Conservation (phyloP, 2,329 filamentous ascomycete species). For the Aspergillus oerlinghausenensis region DNA sequence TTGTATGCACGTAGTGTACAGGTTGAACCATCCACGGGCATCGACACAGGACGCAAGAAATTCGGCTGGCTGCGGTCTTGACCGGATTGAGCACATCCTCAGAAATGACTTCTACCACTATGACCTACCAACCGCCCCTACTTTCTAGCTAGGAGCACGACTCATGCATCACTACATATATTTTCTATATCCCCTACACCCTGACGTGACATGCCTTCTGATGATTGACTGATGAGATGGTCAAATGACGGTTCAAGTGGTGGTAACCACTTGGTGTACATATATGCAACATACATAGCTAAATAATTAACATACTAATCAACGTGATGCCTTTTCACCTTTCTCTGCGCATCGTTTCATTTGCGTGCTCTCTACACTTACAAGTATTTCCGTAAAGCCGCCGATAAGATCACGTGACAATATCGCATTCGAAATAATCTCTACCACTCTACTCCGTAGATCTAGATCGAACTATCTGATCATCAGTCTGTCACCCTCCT, state of each 20-base stretch:
- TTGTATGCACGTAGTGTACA: slow-evolving; percentile 56
- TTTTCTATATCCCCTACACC: background rate
- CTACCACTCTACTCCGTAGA: too few relatives aligned
- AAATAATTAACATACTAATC: background rate
- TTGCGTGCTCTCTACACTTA: too few relatives aligned
- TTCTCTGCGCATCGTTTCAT: background rate
- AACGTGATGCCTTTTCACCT: background rate
- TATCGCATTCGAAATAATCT: background rate
- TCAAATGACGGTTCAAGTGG: background rate
- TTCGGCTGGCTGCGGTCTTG: slow-evolving; percentile 41
- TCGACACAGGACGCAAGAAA: slow-evolving; percentile 37
- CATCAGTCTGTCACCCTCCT: background rate
- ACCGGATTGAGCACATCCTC: background rate
- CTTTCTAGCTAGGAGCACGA: background rate
- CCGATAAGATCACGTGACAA: background rate
- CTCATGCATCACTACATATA: background rate
- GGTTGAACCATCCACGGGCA: slow-evolving; percentile 45
- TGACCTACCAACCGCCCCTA: background rate
- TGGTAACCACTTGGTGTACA: background rate
- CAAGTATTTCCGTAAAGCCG: background rate
- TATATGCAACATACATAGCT: background rate
- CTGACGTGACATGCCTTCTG: background rate
- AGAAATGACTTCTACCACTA: background rate
- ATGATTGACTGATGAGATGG: background rate
- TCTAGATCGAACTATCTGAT: background rate